phyloP scores from a whole-genome alignment of 306 rosid genomes.

The Alnus rubra region DNA sequence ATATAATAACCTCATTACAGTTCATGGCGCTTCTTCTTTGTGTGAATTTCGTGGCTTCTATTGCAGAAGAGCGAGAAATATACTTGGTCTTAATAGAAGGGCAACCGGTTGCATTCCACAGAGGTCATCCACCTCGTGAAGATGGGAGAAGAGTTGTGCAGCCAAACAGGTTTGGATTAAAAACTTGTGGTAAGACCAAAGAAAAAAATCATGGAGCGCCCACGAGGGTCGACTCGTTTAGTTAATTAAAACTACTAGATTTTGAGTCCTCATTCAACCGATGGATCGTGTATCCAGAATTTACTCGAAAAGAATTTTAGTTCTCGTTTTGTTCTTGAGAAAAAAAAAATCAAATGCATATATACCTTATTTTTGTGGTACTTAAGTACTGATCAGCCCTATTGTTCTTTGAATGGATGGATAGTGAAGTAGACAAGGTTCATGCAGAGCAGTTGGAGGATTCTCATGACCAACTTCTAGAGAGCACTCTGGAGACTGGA shows the following conservation, averaged over 20 bases:
- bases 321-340: no score
- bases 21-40: constrained; percentile 17
- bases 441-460: constrained; percentile 50
- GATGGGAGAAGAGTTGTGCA: constrained; percentile 21
- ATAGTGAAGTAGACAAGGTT: constrained; percentile 41
- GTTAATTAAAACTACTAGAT: no score
- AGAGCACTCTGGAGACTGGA: constrained; percentile 53
- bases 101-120: constrained; percentile 49
- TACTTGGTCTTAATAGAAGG: constrained; percentile 73
- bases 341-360: not conserved
- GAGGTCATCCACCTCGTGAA: constrained; percentile 17
- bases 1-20: not conserved
- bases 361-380: not conserved
- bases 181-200: not conserved
- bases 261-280: no score
- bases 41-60: constrained; percentile 21
- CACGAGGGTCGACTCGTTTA: not conserved
- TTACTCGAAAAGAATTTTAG: no score
- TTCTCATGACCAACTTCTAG: constrained; percentile 63
- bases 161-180: constrained; percentile 32
- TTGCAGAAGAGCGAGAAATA: constrained; percentile 53
- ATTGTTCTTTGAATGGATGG: constrained; percentile 17
- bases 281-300: no score
- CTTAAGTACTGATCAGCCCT: not conserved
- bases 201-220: not conserved